Conservation (phyloP, 257 asterid species). For the Nicotiana benthamiana region DNA sequence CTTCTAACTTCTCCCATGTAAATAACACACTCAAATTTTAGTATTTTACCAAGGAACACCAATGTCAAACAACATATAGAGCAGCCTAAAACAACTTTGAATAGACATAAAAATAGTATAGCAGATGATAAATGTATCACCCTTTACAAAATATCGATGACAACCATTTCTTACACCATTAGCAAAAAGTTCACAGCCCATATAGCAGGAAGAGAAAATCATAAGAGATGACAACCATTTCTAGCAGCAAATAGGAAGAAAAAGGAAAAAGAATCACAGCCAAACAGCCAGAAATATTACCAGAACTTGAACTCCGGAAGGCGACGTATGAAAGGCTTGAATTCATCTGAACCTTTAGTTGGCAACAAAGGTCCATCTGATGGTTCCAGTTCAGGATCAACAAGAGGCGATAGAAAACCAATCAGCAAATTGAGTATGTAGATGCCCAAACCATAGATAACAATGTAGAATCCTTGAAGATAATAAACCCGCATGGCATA, state of each 20-base stretch:
- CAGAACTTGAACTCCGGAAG: conserved; percentile 96
- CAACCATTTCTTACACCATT: background rate
- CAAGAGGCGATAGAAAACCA: conserved; percentile 56
- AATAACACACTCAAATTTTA: background rate
- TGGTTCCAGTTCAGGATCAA: conserved; percentile 75
- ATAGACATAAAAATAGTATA: background rate
- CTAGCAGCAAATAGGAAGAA: background rate
- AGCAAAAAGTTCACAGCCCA: background rate
- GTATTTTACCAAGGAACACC: background rate
- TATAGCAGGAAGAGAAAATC: background rate
- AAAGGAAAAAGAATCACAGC: background rate
- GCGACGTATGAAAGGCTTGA: conserved; percentile 90
- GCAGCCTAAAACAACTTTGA: background rate
- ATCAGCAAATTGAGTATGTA: conserved; percentile 49
- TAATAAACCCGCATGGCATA: conserved; percentile 66
- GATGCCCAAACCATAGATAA: conserved; percentile 79
- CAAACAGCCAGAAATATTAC: conserved; percentile 21
- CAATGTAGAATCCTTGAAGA: conserved; percentile 79
- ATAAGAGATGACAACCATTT: background rate
- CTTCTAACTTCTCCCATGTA: background rate
- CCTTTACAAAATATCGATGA: background rate
- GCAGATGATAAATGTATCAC: background rate
- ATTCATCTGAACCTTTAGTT: conserved; percentile 91
- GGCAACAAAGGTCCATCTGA: conserved; percentile 76
- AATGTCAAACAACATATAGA: background rate